phyloP scores from a whole-genome alignment of 2,329 filamentous ascomycete species.

The Metarhizium sp. region DNA sequence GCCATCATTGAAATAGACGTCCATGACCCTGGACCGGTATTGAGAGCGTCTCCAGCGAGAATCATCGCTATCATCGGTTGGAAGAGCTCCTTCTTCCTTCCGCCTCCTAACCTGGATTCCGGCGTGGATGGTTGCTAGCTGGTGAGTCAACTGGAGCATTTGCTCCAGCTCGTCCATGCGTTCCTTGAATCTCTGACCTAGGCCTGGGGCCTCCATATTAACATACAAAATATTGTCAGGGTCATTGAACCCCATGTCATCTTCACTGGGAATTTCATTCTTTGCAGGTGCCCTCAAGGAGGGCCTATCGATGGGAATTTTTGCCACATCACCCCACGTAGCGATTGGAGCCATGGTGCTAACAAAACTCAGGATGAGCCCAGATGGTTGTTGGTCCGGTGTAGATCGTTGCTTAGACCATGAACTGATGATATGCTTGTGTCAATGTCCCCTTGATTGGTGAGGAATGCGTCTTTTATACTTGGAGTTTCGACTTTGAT shows the following conservation, averaged over 20 bases:
- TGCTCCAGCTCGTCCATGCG: conserved; percentile 3
- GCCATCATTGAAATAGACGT: neutral
- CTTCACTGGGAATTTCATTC: neutral
- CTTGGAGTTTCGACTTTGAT: too few species aligned
- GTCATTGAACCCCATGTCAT: conserved; percentile 2
- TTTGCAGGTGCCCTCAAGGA: neutral
- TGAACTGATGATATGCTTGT: too few species aligned
- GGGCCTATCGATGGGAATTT: neutral
- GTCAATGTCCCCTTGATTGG: too few species aligned
- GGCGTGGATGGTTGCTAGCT: conserved; percentile 4
- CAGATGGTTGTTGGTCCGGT: too few species aligned
- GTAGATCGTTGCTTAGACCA: too few species aligned
- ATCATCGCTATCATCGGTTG: neutral
- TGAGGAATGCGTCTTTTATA: too few species aligned
- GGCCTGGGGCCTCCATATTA: neutral
- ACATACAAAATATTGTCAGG: conserved; percentile 3
- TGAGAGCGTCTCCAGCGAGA: neutral
- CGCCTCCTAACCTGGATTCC: conserved; percentile 3
- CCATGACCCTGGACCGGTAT: neutral
- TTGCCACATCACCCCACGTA: neutral
- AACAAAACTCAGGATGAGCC: too few species aligned
- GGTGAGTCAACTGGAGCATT: conserved; percentile 5
- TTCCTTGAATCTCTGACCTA: neutral
- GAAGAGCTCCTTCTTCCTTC: conserved; percentile 1
- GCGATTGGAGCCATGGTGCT: too few species aligned